Base-by-base conservation (phyloP, 1,284 basidiomycete genomes). In the Hypsizygus ulmarius region DNA sequence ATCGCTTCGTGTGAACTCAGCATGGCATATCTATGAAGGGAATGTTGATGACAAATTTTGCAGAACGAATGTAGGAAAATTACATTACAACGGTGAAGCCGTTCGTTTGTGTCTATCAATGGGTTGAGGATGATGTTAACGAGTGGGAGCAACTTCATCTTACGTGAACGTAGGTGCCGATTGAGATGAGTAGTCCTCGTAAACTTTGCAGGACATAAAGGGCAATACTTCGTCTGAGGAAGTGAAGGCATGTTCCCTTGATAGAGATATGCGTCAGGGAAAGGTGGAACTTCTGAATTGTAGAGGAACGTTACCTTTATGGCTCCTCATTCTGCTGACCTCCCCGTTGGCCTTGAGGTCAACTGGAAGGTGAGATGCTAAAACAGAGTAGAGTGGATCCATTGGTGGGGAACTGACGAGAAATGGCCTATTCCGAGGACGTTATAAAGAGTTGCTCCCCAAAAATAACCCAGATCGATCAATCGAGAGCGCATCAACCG, bases 1-100 rank as follows among this genome's bases (percentile, higher is more conserved):
- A 57, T 82, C 79, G 51, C 78, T 81, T 47, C 79, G 67, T 30
- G 79, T 81, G 53, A 82, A 82, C 57, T 80, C 72, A 10, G 78
- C 74, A 36, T 69, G 67, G 56, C 78, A 80, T 18, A 67, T 73
- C 78, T 81, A 47, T 15, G 21, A 47, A 39, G 16, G 47, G 38
- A 47, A 30, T 28, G 10, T 50, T 33, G 33, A 42, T n/a, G 3
- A 19, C 9, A 2, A 11, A 15, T 29, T 18, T 16, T 8, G 33
- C 21, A 5, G 12, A 30, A 21, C n/a, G 14, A 39, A 30, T 7
- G 47, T 43, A 27, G 16, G 50, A 5, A 7, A 59, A 66, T 36
- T 63, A 81, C 77, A 52, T 74, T 72, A 59, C 78, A 79, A 50
- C 71, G 66, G 59, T 81, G 75, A 25, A 70, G 61, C 27, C 77